phyloP scores from a whole-genome alignment of 352 stramenopile genomes.

The Phytophthora ramorum region DNA sequence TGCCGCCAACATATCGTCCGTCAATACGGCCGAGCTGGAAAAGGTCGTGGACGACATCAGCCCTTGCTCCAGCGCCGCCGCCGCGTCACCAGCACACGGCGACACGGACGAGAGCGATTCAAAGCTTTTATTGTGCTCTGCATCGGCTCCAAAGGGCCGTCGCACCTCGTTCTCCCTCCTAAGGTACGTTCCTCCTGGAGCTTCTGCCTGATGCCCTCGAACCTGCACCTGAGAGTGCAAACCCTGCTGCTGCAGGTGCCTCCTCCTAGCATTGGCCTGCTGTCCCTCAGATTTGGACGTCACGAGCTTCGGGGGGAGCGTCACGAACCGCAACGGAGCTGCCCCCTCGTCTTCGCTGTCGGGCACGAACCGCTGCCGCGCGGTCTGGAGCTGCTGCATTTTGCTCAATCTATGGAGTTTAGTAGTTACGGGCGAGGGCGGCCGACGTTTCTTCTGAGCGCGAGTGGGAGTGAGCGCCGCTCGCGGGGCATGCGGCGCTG shows the following conservation, averaged over 20 bases:
- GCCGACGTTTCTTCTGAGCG: slow-evolving; percentile 22
- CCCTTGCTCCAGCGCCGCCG: slow-evolving; percentile 32
- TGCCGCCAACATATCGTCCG: slow-evolving; percentile 42
- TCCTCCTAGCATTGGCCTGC: slow-evolving; percentile 18
- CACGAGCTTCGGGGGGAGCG: slow-evolving; percentile 25
- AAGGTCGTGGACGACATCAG: slow-evolving; percentile 45
- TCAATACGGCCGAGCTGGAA: slow-evolving; percentile 36
- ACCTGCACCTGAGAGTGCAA: slow-evolving; percentile 1
- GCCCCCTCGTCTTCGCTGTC: slow-evolving; percentile 44
- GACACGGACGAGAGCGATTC: slow-evolving; percentile 27
- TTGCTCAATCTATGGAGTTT: neutral
- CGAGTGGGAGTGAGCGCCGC: slow-evolving; percentile 15
- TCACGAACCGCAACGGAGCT: slow-evolving; percentile 16
- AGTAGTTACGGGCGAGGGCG: neutral
- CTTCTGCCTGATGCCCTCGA: neutral
- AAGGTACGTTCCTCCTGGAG: neutral
- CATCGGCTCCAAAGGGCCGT: slow-evolving; percentile 4
- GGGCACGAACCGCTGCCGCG: slow-evolving; percentile 35
- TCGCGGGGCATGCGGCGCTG: neutral
- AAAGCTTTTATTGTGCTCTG: slow-evolving; percentile 19
- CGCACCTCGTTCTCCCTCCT: neutral
- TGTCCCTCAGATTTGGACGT: slow-evolving; percentile 31
- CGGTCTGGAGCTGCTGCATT: slow-evolving; percentile 23
- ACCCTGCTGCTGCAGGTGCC: slow-evolving; percentile 14
- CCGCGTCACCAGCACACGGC: slow-evolving; percentile 25